Evolutionary conservation across 139 green algal species (phyloP).

Genomic region (Coccomyxa sp.): DNA sequence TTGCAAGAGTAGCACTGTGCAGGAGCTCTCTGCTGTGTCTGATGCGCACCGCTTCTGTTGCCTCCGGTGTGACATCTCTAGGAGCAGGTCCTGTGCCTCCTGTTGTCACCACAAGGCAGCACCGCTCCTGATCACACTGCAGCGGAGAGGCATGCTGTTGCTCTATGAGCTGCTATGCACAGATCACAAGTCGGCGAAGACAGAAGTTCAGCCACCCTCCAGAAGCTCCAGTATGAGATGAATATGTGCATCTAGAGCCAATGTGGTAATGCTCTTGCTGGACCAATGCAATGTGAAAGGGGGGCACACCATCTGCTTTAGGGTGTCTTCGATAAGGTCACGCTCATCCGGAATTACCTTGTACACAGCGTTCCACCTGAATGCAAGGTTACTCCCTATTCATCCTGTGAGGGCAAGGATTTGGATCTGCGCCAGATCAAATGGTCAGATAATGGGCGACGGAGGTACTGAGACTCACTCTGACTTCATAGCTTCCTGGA

Average conservation of each 20-base stretch:
- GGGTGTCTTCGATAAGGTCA: slow-evolving; percentile 64
- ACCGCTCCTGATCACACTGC: slow-evolving; percentile 68
- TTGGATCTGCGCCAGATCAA: background rate
- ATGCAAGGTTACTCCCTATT: background rate
- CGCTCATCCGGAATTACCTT: slow-evolving; percentile 79
- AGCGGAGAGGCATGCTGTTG: too few species aligned
- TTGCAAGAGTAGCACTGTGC: too few species aligned
- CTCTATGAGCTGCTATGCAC: too few species aligned
- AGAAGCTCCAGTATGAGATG: background rate
- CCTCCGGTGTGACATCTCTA: slow-evolving; percentile 90
- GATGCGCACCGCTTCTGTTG: slow-evolving; percentile 67
- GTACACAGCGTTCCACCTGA: slow-evolving; percentile 75
- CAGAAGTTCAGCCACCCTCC: too few species aligned
- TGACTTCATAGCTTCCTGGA: slow-evolving; percentile 75
- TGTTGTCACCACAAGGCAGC: slow-evolving; percentile 87
- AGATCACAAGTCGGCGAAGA: too few species aligned
- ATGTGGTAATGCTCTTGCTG: too few species aligned
- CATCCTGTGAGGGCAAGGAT: background rate
- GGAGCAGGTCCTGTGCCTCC: slow-evolving; percentile 80
- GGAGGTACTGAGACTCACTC: slow-evolving; percentile 11
- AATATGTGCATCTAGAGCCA: too few species aligned
- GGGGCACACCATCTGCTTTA: slow-evolving; percentile 74
- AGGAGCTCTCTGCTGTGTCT: too few species aligned
- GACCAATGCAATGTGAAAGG: too few species aligned
- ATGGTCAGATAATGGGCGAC: background rate